phyloP scores from a whole-genome alignment of 768 basidiomycete genomes.

The Termitomyces sp. region DNA sequence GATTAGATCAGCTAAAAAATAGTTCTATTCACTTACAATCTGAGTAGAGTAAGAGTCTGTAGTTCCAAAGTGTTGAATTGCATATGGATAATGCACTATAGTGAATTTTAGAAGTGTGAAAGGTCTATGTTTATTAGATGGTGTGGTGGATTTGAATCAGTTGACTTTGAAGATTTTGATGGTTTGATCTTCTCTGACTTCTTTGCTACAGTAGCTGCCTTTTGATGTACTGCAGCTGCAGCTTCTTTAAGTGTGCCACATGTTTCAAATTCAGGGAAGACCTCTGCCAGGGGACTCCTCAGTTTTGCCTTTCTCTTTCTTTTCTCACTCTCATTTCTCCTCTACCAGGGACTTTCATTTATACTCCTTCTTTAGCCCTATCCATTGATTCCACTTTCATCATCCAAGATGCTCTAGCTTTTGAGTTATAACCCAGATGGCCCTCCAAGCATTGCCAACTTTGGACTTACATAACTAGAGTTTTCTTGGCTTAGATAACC shows the following conservation, averaged over 20 bases:
- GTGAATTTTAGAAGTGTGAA: slow-evolving; percentile 18
- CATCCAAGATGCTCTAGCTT: no score
- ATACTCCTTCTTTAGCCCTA: no score
- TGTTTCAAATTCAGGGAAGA: slow-evolving; percentile 14
- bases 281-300: no score
- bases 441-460: no score
- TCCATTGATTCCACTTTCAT: no score
- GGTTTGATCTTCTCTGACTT: not conserved
- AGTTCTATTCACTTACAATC: not conserved
- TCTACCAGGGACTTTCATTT: no score
- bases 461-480: no score
- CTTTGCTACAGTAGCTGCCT: not conserved
- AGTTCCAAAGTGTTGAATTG: slow-evolving; percentile 16
- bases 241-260: not conserved
- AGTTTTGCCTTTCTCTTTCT: no score
- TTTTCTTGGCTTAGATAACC: no score
- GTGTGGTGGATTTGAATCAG: not conserved
- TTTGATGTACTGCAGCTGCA: not conserved
- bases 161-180: not conserved
- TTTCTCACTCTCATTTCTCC: no score
- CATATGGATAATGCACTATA: slow-evolving; percentile 19
- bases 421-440: no score
- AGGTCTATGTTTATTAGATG: slow-evolving; percentile 6
- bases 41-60: not conserved
- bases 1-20: not conserved